Percentiles rank a stretch among this genome's conserved stretches.
These are phyloP conservation scores for Acer negundo DNA, from an alignment of 345 rosid species.

Conservation along the genomic window DNA sequence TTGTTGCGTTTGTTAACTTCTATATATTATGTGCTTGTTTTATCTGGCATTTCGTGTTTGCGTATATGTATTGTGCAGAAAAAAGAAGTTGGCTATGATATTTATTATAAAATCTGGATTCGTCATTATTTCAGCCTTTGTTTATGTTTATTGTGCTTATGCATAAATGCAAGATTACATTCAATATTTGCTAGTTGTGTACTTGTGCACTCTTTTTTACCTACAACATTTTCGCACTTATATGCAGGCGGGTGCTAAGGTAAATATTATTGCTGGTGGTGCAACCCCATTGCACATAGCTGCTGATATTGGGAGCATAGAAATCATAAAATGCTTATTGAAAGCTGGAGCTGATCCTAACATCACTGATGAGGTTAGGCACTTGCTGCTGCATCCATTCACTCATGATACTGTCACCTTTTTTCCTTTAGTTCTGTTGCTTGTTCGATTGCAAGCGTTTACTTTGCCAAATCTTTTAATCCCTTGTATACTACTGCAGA, in stretches of 20 bases:
- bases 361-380: conserved; percentile 63
- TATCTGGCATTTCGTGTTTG: not conserved
- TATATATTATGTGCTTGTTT: not conserved
- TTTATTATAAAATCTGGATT: not conserved
- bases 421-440: not conserved
- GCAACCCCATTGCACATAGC: conserved; percentile 94
- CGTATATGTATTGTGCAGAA: not conserved
- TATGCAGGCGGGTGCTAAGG: conserved; percentile 83
- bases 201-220: not conserved
- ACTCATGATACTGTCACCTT: not conserved
- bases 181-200: not conserved
- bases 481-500: not conserved
- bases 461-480: not conserved
- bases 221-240: conserved; percentile 11
- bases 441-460: not conserved
- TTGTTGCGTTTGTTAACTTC: not conserved
- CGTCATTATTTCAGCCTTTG: not conserved
- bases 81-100: not conserved
- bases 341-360: conserved; percentile 90
- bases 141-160: not conserved
- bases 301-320: conserved; percentile 70
- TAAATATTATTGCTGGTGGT: conserved; percentile 78
- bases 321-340: conserved; percentile 67
- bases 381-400: conserved; percentile 9
- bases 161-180: not conserved